Evolutionary conservation across 2,329 filamentous ascomycete species (phyloP), one percentile per base, ranked within the genome.

Genomic region (Colletotrichum navitas): DNA sequence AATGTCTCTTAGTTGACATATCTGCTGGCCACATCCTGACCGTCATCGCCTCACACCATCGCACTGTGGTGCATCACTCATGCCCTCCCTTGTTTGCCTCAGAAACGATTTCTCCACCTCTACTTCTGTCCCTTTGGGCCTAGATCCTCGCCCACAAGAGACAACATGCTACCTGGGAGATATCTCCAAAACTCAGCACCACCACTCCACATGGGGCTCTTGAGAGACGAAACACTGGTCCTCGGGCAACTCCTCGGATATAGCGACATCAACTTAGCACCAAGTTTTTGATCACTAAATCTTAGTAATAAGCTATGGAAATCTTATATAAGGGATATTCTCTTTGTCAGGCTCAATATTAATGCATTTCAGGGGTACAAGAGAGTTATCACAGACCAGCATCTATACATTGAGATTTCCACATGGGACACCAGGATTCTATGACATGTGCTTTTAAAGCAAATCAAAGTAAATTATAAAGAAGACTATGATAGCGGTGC

Each of bases 351-450:
- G 21, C 64, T 73, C 32, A 68, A 74, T 14, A 59, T 74, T 39
- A 68, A 74, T 29, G 71, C 73, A 0, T 71, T 56, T n/a, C 67
- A 74, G 59, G 71, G 67, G 18, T 73, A 73, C 52, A 58, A 64
- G 7, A 34, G 54, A 14, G 51, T 71, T 43, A 45, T 64, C n/a
- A 54, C 62, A 2, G 67, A 71, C 59, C 65, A 71, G 16, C 65
- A 71, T 21, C 32, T 73, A 16, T 67, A 73, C 29, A 26, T 73
- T 18, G 71, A 68, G 1, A 11, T 71, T 16, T 74, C 71, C 0
- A 29, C 55, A 36, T 55, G 71, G 16, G 73, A 73, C 32, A 66
- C 64, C 26, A 60, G 62, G 43, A 24, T n/a, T 21, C 65, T 74
- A 2, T 8, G 61, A 29, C 39, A 55, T 14, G 45, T 54, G 24